These are phyloP conservation scores for Lactarius vividus DNA, from an alignment of 768 basidiomycete species.

Conservation along the genomic window DNA sequence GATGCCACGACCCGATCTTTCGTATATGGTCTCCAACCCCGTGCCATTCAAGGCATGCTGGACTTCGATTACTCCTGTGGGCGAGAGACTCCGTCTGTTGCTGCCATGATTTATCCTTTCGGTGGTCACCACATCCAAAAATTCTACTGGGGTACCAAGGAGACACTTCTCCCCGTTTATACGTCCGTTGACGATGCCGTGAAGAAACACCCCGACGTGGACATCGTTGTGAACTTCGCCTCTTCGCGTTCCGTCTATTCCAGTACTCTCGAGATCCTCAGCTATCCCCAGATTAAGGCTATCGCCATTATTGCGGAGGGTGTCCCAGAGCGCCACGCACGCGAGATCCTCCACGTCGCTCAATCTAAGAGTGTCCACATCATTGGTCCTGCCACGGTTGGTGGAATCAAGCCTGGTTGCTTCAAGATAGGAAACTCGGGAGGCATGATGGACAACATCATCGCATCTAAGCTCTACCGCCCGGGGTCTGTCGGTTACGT, in stretches of 20 bases:
- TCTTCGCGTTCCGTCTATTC: conserved; percentile 91
- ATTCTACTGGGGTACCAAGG: conserved; percentile 99
- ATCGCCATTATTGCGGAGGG: conserved; percentile 98
- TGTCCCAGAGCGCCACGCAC: conserved; percentile 96
- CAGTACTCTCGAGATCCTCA: conserved; percentile 89
- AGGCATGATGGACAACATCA: conserved; percentile 99
- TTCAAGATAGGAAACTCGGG: conserved; percentile 99
- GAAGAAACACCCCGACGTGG: conserved; percentile 93
- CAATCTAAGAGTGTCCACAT: conserved; percentile 85
- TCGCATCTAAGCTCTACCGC: conserved; percentile 97
- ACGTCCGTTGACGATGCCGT: conserved; percentile 88
- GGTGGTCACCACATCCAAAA: conserved; percentile 99
- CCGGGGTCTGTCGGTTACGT: conserved; percentile 97
- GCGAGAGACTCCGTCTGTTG: conserved; percentile 84
- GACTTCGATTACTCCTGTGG: conserved; percentile 99
- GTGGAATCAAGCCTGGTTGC: conserved; percentile 99
- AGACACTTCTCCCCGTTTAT: conserved; percentile 97
- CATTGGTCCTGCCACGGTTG: conserved; percentile 96
- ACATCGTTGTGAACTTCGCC: conserved; percentile 98
- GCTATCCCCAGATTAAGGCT: conserved; percentile 61
- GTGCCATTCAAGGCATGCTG: conserved; percentile 97
- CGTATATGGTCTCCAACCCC: conserved; percentile 97
- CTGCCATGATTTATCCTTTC: conserved; percentile 99
- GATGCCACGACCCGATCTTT: conserved; percentile 93
- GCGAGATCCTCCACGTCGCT: conserved; percentile 91